These are phyloP conservation scores for Theileria orientalis DNA, from an alignment of 169 alveolate genomes.

Conservation along the genomic window DNA sequence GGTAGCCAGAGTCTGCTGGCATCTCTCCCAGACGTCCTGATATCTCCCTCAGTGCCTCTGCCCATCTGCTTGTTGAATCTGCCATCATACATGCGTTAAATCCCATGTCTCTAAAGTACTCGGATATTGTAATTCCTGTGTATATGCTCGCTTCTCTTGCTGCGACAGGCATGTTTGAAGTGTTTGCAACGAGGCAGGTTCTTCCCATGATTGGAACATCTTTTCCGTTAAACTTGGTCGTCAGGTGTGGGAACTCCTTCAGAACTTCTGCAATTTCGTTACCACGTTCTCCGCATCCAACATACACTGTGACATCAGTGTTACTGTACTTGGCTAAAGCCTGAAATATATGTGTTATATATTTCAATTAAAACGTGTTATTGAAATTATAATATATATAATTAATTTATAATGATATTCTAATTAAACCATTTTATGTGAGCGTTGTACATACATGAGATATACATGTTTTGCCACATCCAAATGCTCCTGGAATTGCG, in stretches of 20 bases:
- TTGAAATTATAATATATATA: too few species aligned
- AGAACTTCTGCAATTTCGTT: conserved; percentile 99
- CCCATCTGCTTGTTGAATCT: conserved; percentile 99
- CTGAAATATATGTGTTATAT: conserved; percentile 47
- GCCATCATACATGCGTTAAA: conserved; percentile 99
- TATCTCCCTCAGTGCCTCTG: conserved; percentile 99
- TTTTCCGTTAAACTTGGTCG: conserved; percentile 84
- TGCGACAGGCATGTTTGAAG: conserved; percentile 99
- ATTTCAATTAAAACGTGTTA: too few species aligned
- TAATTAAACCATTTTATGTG: neutral
- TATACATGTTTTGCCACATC: conserved; percentile 99
- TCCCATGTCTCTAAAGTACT: conserved; percentile 99
- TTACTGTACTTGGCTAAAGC: conserved; percentile 97
- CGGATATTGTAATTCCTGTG: conserved; percentile 98
- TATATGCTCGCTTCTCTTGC: conserved; percentile 99
- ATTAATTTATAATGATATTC: too few species aligned
- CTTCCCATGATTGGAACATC: conserved; percentile 97
- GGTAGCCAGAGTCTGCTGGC: conserved; percentile 99
- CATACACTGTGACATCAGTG: conserved; percentile 94
- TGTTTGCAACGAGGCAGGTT: conserved; percentile 98
- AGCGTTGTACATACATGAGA: conserved; percentile 76
- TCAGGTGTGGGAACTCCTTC: conserved; percentile 97
- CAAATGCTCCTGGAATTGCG: conserved; percentile 99
- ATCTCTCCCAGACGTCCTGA: conserved; percentile 99
- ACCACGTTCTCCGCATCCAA: conserved; percentile 99